Conservation (phyloP, 805 yeast genomes). For the Debaryomyces maramus region DNA sequence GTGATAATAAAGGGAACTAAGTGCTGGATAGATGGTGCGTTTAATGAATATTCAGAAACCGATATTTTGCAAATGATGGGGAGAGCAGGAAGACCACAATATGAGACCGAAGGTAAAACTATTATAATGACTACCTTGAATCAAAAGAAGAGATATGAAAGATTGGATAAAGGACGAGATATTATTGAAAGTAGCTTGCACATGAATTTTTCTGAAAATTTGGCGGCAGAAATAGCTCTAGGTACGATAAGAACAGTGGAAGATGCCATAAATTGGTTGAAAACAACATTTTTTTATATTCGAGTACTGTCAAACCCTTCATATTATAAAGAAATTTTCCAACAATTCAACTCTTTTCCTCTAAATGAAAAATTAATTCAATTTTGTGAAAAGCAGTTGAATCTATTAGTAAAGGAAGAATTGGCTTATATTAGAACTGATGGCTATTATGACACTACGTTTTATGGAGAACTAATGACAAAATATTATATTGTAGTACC, state of each 20-base stretch:
- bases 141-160: conserved; percentile 38
- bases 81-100: conserved; percentile 63
- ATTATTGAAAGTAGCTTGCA: conserved; percentile 45
- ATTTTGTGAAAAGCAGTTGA: conserved; percentile 35
- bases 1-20: conserved; percentile 65
- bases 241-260: conserved; percentile 36
- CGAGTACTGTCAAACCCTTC: conserved; percentile 41
- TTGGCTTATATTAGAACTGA: conserved; percentile 21
- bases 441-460: conserved; percentile 28
- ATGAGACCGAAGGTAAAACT: conserved; percentile 51
- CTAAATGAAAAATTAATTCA: conserved; percentile 28
- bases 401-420: conserved; percentile 28
- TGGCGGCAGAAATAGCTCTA: conserved; percentile 19
- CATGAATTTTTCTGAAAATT: conserved; percentile 17
- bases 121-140: conserved; percentile 46
- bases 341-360: conserved; percentile 9
- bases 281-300: conserved; percentile 49
- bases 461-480: conserved; percentile 50
- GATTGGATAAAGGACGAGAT: conserved; percentile 34
- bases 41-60: conserved; percentile 53
- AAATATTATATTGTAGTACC: conserved; percentile 46
- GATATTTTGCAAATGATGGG: conserved; percentile 66
- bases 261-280: conserved; percentile 47
- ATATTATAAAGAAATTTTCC: conserved; percentile 33
- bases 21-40: conserved; percentile 51